Evolutionary conservation across 164 flowering plant species (phyloP), one percentile per base, ranked within the genome.

Genomic region (Buxus sempervirens): DNA sequence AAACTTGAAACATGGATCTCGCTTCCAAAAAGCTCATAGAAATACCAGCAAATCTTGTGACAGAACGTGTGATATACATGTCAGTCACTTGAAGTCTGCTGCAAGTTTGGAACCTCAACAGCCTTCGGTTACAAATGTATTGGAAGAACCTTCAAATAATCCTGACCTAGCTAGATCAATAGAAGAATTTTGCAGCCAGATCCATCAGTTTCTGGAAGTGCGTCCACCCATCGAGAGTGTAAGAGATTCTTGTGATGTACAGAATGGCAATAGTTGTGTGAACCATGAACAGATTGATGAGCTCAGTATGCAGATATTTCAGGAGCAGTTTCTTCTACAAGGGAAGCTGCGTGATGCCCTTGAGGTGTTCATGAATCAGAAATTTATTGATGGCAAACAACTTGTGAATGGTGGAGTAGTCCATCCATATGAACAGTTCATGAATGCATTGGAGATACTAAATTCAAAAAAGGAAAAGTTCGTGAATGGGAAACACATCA

Each of bases 261-360:
- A 72, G 61, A 79, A 76, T 69, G 67, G 66, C 59, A 42, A 45
- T 14, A 63, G 32, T 55, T 65, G 38, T 48, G 22, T 45, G 63
- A 72, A 78, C 68, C 65, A 64, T 58, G 77, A 72, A 58, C 75
- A 71, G 66, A 68, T 65, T 62, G 74, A 68, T 54, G 82, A 74
- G 65, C 73, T 72, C 25, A 60, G 64, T 54, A 53, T 70, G 73
- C 60, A 63, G 36, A 41, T 63, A 58, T 58, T 64, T 68, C 76
- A 66, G 71, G 70, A 80, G 60, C 70, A 65, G 55, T 36, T 70
- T 14, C 45, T 66, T 57, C 62, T 78, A 51, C 79, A 85, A 74
- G 88, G 84, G 72, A 88, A 80, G 64, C 66, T 85, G 60, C 67
- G 78, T 45, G 89, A 80, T 72, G 85, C 87, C 60, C 71, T 86